Evolutionary conservation across 441 rosid genomes (phyloP), one percentile per base, ranked within the genome.

Genomic region (Euphorbia schlechtendalii): DNA sequence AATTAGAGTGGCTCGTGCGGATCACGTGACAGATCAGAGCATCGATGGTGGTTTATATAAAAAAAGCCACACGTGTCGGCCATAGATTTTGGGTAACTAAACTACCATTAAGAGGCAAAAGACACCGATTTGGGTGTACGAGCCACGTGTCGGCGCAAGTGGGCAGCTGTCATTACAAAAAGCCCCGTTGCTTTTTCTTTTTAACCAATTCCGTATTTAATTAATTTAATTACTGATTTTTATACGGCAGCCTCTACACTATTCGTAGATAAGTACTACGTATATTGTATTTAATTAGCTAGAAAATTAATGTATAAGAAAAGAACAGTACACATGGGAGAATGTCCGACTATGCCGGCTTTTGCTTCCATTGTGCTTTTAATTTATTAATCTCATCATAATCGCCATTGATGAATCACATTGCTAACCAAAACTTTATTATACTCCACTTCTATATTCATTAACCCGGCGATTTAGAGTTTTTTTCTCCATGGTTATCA

Each of bases 111-210:
- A 69, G 59, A 61, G 73, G 68, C 76, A 77, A 54, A 74, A 59
- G 71, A 76, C 85, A 76, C 20, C 66, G 41, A 65, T 68, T 71
- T 83, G 38, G 86, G 71, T 57, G 54, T 15, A 22, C 46, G 79
- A 57, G 78, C 68, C 87, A 83, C 87, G 87, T 86, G 86, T 67
- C 70, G 51, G 68, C 68, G 76, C 84, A 81, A 84, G 82, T 86
- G 90, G 82, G 64, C 30, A 21, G 67, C 76, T 72, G 14, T 71
- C 20, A 70, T 22, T 66, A 76, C 20, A 61, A 59, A 61, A 56
- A n/a, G 13, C 49, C 24, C 18, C 27, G 24, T 41, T 2, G 1
- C 62, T 56, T 34, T 46, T 69, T 2, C 9, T 63, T 36, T 36
- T 59, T 20, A 36, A 36, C 18, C 8, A 41, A 41, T 0, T 6